These are phyloP conservation scores for Haplosporangium gracile DNA, from an alignment of 192 early-diverging fungal species.

Conservation along the genomic window DNA sequence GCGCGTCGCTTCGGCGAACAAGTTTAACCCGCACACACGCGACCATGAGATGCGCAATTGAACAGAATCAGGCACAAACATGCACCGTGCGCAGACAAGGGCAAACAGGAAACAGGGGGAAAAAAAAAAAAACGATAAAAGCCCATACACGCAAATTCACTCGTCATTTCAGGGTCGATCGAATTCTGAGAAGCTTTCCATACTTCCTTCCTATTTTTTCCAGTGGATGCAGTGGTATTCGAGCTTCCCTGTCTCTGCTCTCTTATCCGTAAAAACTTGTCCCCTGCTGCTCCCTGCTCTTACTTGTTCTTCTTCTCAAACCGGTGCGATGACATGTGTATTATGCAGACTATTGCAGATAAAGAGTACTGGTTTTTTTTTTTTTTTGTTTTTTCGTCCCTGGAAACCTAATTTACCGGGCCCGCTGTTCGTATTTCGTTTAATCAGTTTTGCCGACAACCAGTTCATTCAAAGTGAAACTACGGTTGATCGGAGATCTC, in stretches of 20 bases:
- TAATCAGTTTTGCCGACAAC: conserved; percentile 8
- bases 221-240: too few relatives aligned
- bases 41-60: conserved; percentile 9
- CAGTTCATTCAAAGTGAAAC: not conserved
- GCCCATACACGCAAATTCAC: not conserved
- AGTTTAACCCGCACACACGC: conserved; percentile 6
- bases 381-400: not conserved
- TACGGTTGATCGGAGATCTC: not conserved
- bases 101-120: not conserved
- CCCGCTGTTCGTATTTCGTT: not conserved
- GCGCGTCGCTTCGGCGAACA: not conserved
- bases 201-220: not conserved
- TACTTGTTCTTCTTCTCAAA: not conserved
- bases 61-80: conserved; percentile 8
- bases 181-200: conserved; percentile 2
- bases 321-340: not conserved
- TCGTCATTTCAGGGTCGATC: not conserved
- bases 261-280: not conserved
- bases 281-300: not conserved
- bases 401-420: conserved; percentile 4
- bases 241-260: not conserved
- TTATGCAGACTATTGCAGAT: not conserved
- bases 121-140: not conserved
- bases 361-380: not conserved
- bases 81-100: not conserved